Base-by-base conservation (phyloP, 1,284 basidiomycete genomes). In the Sanguinoderma infundibulare region DNA sequence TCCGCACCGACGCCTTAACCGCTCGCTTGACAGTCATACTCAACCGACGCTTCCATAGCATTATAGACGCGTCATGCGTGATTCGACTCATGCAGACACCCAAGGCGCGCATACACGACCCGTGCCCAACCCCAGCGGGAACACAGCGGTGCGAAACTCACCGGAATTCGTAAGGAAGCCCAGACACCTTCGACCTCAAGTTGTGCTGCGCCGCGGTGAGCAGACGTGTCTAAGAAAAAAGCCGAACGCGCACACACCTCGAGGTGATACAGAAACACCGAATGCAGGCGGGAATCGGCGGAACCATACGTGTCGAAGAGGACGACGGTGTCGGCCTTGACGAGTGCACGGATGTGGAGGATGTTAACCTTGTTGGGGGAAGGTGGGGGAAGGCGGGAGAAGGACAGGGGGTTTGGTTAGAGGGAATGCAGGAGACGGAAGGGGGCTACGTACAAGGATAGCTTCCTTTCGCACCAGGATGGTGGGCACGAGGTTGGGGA, bases 401-500 rank as follows among this genome's bases (percentile, higher is more conserved):
- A 59, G 55, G 52, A 53, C 15, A 55, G 42, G 8, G 14, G 24
- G 42, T 14, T 15, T 12, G 20, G 12, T 38, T 38, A 7, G 14
- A 30, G 26, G 53, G n/a, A n/a, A n/a, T 22, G 34, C n/a, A 17
- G 22, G 24, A 55, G 35, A 51, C n/a, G 26, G 55, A 46, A 56
- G n/a, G 42, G 42, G 55, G 35, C 53, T 62, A 70, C 87, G 63
- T 72, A 92, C 92, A 64, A 98, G 82, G 67, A 98, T 91, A 52
- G 93, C 94, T 73, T 94, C 90, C 70, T 90, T 89, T 63, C 97
- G 85, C 44, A 94, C 88, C 49, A 99, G 84, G 71, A 98, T 98
- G 39, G 95, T 96, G 34, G 97, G 96, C 15, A 98, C 94, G 59
- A 97, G 86, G 75, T 96, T 98, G 22, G 96, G 95, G 61, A 96